Base-by-base conservation (phyloP, 1,139 yeast genomes). In the Diutina siamensis region DNA sequence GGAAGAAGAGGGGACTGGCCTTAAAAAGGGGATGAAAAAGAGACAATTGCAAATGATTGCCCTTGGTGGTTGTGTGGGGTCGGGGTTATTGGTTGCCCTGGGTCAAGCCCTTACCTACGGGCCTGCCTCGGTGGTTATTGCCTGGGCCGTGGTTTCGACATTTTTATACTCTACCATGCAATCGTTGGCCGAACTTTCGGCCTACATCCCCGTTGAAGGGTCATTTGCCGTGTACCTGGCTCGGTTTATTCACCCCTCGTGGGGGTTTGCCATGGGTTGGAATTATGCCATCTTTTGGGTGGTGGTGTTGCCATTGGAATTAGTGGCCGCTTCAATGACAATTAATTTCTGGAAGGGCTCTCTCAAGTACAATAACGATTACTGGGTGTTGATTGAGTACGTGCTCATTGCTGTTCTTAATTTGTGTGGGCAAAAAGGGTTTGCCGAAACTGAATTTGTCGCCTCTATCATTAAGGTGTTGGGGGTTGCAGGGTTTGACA, bases 211-310 rank as follows among this genome's bases (percentile, higher is more conserved):
- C 10, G 77, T 80, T 35, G 70, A 80, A 27, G 88, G 88, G 54
- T 80, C 85, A n/a, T 81, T 82, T 59, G 76, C 78, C 50, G 78
- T 80, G 38, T 79, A 76, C 57, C 74, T 81, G 52, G 72, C 82
- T 3, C 68, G 83, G 51, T 82, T 82, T 52, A 68, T 81, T 33
- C 81, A 79, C 55, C 79, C 83, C 1, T 72, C 86, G 10, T 77
- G 83, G 76, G 88, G 87, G 40, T 85, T 85, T 60, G 80, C 85
- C 35, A 74, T 78, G 67, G 86, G 83, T 44, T 76, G 80, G 76
- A 80, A 80, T 61, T 82, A 80, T 58, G 78, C 80, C 40, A 60
- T 80, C 49, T 80, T 77, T 61, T 82, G 87, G 88, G 68, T 80
- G 18, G 72, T 81, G 46, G 79, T 80, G 41, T 60, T 82, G 50